phyloP scores from a whole-genome alignment of 352 stramenopile genomes.

The Blastocystis hominis region DNA sequence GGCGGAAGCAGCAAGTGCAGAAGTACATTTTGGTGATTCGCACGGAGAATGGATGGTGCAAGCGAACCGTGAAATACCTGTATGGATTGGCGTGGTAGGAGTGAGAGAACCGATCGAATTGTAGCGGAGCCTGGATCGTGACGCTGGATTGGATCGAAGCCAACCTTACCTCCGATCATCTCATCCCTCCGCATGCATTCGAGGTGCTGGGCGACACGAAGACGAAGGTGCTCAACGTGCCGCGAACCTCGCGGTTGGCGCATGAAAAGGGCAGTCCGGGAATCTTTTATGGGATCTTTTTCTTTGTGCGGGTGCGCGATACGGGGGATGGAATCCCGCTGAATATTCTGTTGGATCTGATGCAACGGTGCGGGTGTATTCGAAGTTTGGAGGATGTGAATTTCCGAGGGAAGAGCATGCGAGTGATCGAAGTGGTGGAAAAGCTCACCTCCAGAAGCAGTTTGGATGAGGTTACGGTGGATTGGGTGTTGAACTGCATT shows the following conservation, averaged over 20 bases:
- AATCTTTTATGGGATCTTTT: slow-evolving; percentile 32
- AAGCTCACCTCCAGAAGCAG: slow-evolving; percentile 26
- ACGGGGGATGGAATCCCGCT: slow-evolving; percentile 35
- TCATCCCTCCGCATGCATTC: slow-evolving; percentile 30
- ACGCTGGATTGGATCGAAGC: slow-evolving; percentile 41
- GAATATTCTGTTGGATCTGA: slow-evolving; percentile 50
- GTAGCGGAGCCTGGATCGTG: slow-evolving; percentile 54
- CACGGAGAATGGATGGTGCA: slow-evolving; percentile 20
- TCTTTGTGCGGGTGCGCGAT: slow-evolving; percentile 34
- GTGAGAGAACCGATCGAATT: background rate
- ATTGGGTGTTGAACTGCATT: slow-evolving; percentile 51
- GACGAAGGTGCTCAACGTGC: slow-evolving; percentile 14
- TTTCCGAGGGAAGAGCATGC: background rate
- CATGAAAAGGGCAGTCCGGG: slow-evolving; percentile 37
- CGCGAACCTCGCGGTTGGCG: background rate
- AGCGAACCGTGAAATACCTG: slow-evolving; percentile 48
- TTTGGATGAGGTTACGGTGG: slow-evolving; percentile 32
- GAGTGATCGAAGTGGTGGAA: slow-evolving; percentile 31
- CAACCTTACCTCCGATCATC: background rate
- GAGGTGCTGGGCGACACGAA: slow-evolving; percentile 23
- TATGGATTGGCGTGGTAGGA: slow-evolving; percentile 37
- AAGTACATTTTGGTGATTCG: slow-evolving; percentile 42
- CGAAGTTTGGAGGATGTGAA: slow-evolving; percentile 8
- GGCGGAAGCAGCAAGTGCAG: background rate
- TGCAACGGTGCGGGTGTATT: slow-evolving; percentile 45